These are phyloP conservation scores for Schizothecium vesticola DNA, from an alignment of 495 filamentous ascomycete species.

Conservation along the genomic window DNA sequence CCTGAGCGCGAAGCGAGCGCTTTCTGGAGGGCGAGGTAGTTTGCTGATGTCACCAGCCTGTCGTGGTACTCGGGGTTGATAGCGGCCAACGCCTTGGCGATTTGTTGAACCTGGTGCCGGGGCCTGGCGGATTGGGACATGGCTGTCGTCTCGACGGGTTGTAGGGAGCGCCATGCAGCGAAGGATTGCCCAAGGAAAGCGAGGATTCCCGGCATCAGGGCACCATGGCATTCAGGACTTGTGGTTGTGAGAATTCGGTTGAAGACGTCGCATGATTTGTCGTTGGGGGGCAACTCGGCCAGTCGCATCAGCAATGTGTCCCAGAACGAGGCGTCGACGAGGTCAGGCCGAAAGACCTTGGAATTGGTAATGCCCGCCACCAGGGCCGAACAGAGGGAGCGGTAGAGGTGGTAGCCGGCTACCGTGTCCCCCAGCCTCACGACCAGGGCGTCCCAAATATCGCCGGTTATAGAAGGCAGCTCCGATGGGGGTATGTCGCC, in stretches of 20 bases:
- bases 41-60: conserved; percentile 14
- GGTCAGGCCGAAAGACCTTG: conserved; percentile 8
- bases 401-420: not conserved
- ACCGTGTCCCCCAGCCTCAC: not conserved
- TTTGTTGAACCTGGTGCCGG: not conserved
- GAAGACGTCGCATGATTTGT: conserved; percentile 17
- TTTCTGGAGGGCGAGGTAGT: conserved; percentile 7
- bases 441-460: conserved; percentile 17
- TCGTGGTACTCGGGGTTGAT: conserved; percentile 6
- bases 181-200: conserved; percentile 15
- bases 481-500: conserved; percentile 11
- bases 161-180: conserved; percentile 5
- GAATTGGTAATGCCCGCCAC: conserved; percentile 16
- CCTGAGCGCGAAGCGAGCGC: not conserved
- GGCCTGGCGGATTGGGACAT: not conserved
- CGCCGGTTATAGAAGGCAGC: not conserved
- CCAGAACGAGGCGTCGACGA: conserved; percentile 17
- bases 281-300: conserved; percentile 11
- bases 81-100: not conserved
- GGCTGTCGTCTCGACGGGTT: not conserved
- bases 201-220: conserved; percentile 8
- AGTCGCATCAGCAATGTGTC: conserved; percentile 13
- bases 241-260: conserved; percentile 6
- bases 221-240: not conserved
- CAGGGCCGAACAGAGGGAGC: conserved; percentile 16